These are phyloP conservation scores for Botrytis medusae DNA, from an alignment of 2,329 filamentous ascomycete genomes.

Conservation along the genomic window DNA sequence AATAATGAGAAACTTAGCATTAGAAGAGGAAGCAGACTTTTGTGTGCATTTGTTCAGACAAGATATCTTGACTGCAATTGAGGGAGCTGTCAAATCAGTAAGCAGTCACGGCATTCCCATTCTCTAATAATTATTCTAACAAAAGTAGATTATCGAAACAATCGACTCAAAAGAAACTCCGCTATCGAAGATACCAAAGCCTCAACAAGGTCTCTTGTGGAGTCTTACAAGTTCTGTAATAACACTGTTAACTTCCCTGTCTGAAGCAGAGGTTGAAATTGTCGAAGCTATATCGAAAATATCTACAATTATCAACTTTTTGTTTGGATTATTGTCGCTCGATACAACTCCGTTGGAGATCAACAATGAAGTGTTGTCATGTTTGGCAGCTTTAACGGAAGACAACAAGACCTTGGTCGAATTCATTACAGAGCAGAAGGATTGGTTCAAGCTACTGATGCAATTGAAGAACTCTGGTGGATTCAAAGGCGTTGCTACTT, in stretches of 20 bases:
- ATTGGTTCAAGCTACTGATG: conserved; percentile 52
- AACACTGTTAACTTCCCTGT: conserved; percentile 53
- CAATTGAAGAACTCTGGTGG: conserved; percentile 50
- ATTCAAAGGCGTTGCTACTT: conserved; percentile 55
- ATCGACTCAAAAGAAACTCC: conserved; percentile 41
- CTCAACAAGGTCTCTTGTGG: conserved; percentile 55
- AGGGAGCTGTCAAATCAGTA: conserved; percentile 55
- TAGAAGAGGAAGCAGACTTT: conserved; percentile 66
- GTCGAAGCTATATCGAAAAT: conserved; percentile 54
- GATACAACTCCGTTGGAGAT: conserved; percentile 43
- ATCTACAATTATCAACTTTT: conserved; percentile 50
- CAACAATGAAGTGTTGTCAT: conserved; percentile 51
- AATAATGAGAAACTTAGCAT: conserved; percentile 59
- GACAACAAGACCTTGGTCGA: conserved; percentile 57
- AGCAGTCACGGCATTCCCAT: conserved; percentile 30
- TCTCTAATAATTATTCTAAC: conserved; percentile 17
- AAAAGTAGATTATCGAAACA: conserved; percentile 36
- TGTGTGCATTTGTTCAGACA: conserved; percentile 63
- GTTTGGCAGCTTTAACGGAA: conserved; percentile 59
- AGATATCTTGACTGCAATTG: conserved; percentile 60
- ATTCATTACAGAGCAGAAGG: conserved; percentile 52
- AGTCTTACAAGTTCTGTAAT: conserved; percentile 55
- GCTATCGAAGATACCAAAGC: conserved; percentile 51
- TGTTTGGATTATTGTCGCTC: conserved; percentile 53
- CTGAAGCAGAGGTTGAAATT: conserved; percentile 61